A percentile compares a stretch with the other conserved stretches of the same genome.
Evolutionary conservation across 2,329 filamentous ascomycete species (phyloP).

Genomic region (Eurotiales sp.): DNA sequence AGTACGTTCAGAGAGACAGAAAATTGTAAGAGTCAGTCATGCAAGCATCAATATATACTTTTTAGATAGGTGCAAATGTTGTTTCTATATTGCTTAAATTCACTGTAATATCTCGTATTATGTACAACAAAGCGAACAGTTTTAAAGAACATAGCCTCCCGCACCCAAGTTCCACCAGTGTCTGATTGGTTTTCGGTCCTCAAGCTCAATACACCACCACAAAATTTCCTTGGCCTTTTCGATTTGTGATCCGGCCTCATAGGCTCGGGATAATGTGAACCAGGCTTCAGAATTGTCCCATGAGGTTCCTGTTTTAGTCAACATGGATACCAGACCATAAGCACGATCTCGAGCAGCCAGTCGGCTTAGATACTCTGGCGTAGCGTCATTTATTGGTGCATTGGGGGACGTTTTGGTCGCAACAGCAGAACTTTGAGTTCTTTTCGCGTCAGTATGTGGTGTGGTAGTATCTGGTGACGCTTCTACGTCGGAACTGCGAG

Average conservation of each 20-base stretch:
- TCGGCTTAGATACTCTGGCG: slow-evolving; percentile 57
- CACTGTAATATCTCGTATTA: slow-evolving; percentile 1
- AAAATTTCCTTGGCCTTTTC: slow-evolving; percentile 89
- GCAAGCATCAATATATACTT: too few species aligned
- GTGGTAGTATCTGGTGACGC: not conserved
- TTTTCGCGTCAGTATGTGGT: slow-evolving; percentile 2
- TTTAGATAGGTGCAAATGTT: not conserved
- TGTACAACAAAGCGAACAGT: slow-evolving; percentile 10
- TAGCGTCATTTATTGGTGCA: not conserved
- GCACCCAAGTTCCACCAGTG: slow-evolving; percentile 69
- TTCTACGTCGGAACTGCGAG: not conserved
- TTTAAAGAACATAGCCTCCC: slow-evolving; percentile 60
- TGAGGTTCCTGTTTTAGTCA: slow-evolving; percentile 79
- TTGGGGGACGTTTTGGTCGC: slow-evolving; percentile 13
- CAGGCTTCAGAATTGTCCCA: slow-evolving; percentile 95
- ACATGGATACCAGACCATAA: slow-evolving; percentile 71
- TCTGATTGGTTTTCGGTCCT: slow-evolving; percentile 76
- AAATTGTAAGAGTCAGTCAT: too few species aligned
- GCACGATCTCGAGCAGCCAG: slow-evolving; percentile 89
- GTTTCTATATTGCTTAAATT: slow-evolving; percentile 5
- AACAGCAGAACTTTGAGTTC: not conserved
- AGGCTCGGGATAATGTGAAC: slow-evolving; percentile 80
- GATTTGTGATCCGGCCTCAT: slow-evolving; percentile 79
- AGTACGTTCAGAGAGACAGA: too few species aligned
- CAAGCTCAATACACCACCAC: slow-evolving; percentile 97